Base-by-base conservation (phyloP, 345 rosid species). In the Dipteronia sinensis region DNA sequence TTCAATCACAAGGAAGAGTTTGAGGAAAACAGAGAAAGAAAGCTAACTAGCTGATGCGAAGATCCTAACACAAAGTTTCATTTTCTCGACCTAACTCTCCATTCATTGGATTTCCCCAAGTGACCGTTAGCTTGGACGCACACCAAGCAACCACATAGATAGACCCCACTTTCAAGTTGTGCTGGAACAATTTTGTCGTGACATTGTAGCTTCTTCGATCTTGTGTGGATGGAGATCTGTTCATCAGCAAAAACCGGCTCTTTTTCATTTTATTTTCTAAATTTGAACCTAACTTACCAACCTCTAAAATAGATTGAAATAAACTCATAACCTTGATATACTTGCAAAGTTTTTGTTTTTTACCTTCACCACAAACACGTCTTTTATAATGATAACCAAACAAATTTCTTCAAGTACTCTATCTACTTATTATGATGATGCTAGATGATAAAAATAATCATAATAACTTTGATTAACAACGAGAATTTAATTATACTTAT, bases 61-160 rank as follows among this genome's bases (percentile, higher is more conserved):
- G 76, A 81, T 79, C 79, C 65, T 66, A 84, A 77, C 65, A 78
- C 77, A 68, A 81, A 77, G 84, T 80, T 76, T 87, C 85, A 75
- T 69, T 86, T 85, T 85, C 85, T 69, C 73, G 47, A 89, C 89
- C 92, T 82, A 86, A 85, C 88, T 72, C 82, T 58, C 69, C 76
- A 22, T 76, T 83, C 87, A 76, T 68, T 85, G 83, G 83, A 77
- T 86, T 76, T 84, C 74, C 46, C 71, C 74, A 19, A 16, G 73
- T 87, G 80, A 86, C 89, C 91, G 92, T 89, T 86, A 81, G 85
- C 74, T 75, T 78, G 71, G 91, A 90, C 49, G 79, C 74, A 40
- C 83, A 83, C 87, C 76, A 74, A 22, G 79, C 82, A 87, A 85
- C 90, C 74, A 68, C 23, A 38, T 49, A 61, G 71, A 67, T 74